Percentiles rank a stretch among this genome's conserved stretches.
phyloP scores from a whole-genome alignment of 345 rosid genomes.

The Orychophragmus violaceus region DNA sequence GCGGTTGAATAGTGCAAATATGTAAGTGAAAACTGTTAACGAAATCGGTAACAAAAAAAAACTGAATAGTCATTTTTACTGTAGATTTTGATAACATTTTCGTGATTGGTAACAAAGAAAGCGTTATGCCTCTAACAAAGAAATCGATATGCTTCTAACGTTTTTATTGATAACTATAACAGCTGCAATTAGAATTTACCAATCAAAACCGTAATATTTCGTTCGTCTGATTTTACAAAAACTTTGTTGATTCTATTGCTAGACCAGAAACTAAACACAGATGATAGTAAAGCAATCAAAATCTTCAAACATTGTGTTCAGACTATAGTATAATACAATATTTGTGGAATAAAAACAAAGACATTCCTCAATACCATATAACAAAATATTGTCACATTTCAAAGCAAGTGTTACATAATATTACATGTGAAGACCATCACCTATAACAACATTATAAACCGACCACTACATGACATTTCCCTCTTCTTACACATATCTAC shows the following conservation, averaged over 20 bases:
- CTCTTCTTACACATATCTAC: slow-evolving; percentile 25
- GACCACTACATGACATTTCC: neutral
- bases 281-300: neutral
- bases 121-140: too few species aligned
- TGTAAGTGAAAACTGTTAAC: too few species aligned
- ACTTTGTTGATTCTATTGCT: neutral
- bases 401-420: slow-evolving; percentile 10
- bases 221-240: too few species aligned
- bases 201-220: too few species aligned
- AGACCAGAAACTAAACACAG: neutral
- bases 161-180: too few species aligned
- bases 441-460: slow-evolving; percentile 22
- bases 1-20: too few species aligned
- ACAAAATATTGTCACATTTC: neutral
- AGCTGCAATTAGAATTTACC: too few species aligned
- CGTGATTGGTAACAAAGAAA: too few species aligned
- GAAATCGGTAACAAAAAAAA: too few species aligned
- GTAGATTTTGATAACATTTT: too few species aligned
- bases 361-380: neutral
- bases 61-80: too few species aligned
- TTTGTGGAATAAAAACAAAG: neutral
- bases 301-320: neutral
- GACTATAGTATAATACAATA: neutral
- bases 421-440: slow-evolving; percentile 1
- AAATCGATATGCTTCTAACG: too few species aligned